Evolutionary conservation across 192 early-diverging fungal genomes (phyloP), one percentile per base, ranked within the genome.

Genomic region (Coemansia sp.): DNA sequence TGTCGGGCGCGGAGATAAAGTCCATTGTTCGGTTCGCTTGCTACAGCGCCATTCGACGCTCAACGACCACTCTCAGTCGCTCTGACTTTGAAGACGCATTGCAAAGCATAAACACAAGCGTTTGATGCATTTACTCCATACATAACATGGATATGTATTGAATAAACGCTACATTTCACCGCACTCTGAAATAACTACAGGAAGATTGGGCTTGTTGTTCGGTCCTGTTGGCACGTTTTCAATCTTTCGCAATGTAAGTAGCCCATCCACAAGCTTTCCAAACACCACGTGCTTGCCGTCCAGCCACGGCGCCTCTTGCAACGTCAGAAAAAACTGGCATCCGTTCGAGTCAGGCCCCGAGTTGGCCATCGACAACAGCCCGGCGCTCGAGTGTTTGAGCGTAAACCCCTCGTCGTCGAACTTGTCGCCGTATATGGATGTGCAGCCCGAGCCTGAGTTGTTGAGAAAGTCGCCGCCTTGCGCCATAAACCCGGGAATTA

Each of bases 261-360:
- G 79, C 1, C 90, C 92, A 65, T 91, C 87, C n/a, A 96, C 41
- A 22, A 97, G 92, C 66, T 87, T 76, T 32, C 94, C 96, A 86
- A 97, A 98, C 35, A 98, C 93, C 48, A 97, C 95, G 68, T 98
- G 94, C 59, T 89, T 90, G 60, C 84, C 84, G 73, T 98, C 94
- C 70, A 99, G 73, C 86, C 92, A 93, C 17, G 85, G 60, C 11
- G 94, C 96, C 67, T 83, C 79, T 43, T 87, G 87, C 19, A 93
- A 94, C 58, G 90, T 92, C 70, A 98, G 89, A 79, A 96, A 96
- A 85, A 97, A 97, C 87, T 95, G 93, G 29, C 87, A 89, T 3
- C 89, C 89, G 69, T 91, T 90, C 39, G 88, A 88, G 73, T 86
- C 82, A 22, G 87, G 87, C 14, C 89, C 89, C 22, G 88, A 85